phyloP scores from a whole-genome alignment of 164 flowering plant species.

The Taxillus chinensis region DNA sequence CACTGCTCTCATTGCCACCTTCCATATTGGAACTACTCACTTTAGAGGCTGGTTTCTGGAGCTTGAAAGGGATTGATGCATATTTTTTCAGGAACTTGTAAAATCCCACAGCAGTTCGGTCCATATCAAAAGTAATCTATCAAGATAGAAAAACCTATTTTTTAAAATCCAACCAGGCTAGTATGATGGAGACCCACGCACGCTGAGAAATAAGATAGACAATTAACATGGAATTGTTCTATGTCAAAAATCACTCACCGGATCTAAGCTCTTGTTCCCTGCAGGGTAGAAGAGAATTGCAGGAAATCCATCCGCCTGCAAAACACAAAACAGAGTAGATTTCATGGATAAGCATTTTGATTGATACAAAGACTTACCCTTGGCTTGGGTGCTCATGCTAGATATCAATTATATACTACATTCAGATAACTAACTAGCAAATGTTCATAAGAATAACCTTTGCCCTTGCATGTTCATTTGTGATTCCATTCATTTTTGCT shows the following conservation, averaged over 20 bases:
- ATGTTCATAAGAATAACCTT: conserved; percentile 37
- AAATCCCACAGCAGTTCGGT: conserved; percentile 70
- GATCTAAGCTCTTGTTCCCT: conserved; percentile 82
- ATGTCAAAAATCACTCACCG: conserved; percentile 42
- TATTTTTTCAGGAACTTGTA: conserved; percentile 83
- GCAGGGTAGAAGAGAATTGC: conserved; percentile 87
- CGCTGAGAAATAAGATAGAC: background rate
- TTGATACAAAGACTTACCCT: no score
- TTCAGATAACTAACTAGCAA: no score
- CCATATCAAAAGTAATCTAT: conserved; percentile 69
- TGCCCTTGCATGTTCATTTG: conserved; percentile 85
- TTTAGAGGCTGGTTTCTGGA: conserved; percentile 39
- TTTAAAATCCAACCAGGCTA: background rate
- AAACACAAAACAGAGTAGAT: conserved; percentile 2
- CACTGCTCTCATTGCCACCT: conserved; percentile 14
- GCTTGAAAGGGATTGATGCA: conserved; percentile 69
- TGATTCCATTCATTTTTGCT: conserved; percentile 97
- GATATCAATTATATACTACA: no score
- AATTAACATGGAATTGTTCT: background rate
- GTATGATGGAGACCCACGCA: background rate
- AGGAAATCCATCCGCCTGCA: conserved; percentile 89
- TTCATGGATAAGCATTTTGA: no score
- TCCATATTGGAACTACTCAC: conserved; percentile 19
- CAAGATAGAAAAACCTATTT: conserved; percentile 3
- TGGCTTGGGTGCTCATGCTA: no score